phyloP scores from a whole-genome alignment of 73 alveolate genomes.

The Tetrahymena thermophila region DNA sequence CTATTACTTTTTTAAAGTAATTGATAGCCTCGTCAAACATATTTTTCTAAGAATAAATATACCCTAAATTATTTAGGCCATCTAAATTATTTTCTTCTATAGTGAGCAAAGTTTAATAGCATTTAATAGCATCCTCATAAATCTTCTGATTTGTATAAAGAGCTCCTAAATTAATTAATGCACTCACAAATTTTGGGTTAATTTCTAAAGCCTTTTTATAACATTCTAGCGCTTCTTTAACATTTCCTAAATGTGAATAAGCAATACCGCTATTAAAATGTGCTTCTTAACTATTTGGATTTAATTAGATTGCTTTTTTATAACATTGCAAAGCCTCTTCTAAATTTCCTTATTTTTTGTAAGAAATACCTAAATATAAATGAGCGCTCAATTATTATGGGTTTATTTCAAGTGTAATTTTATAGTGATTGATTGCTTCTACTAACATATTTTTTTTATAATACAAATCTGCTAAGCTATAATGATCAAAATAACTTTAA shows the following conservation, averaged over 20 bases:
- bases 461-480: background rate
- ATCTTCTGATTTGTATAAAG: background rate
- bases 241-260: background rate
- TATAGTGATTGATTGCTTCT: background rate
- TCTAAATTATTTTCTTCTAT: background rate
- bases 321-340: background rate
- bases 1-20: background rate
- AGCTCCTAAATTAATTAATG: background rate
- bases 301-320: background rate
- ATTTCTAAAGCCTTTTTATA: background rate
- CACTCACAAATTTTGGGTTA: background rate
- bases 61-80: background rate
- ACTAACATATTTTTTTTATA: background rate
- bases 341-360: too few species aligned
- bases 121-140: background rate
- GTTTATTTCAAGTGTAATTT: background rate
- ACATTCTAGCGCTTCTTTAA: background rate
- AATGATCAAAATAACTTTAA: too few species aligned
- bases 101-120: background rate
- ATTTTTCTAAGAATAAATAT: too few species aligned
- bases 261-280: background rate
- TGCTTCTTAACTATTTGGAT: background rate
- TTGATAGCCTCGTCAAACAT: background rate
- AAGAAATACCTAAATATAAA: background rate
- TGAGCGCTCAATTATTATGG: background rate